Evolutionary conservation across 805 yeast species (phyloP), one percentile per base, ranked within the genome.

Genomic region (Kodamaea nitidulidarum): DNA sequence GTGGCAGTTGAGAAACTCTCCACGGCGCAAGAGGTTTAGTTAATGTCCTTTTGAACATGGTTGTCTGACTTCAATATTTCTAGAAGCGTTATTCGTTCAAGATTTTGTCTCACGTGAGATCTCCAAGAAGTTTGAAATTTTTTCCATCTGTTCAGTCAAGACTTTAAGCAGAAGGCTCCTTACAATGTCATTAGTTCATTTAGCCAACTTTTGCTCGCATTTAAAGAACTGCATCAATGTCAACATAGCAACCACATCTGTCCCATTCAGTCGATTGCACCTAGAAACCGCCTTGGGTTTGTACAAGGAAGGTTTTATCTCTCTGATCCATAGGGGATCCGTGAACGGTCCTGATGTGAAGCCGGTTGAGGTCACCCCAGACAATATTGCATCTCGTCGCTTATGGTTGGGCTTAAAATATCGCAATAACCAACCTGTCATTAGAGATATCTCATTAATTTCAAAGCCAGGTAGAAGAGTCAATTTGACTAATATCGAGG

Each of bases 371-470:
- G 84, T 80, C 15, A 88, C 98, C 0, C 88, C 84, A 24, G 95
- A 86, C 56, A 90, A 91, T 56, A 78, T 93, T 21, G 63, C 95
- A 14, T 75, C 90, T 1, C 79, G 98, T 55, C 75, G 95, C 50
- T 72, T 93, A 36, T 93, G 98, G 98, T 61, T 93, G 15, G 95
- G 90, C 2, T 69, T 93, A 58, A 93, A 93, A 60, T 93, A 93
- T 61, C 78, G 91, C 55, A 78, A 87, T 47, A 78, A 82, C 54
- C 69, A 72, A 49, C 83, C 96, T 0, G 95, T 93, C 12, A 70
- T 93, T 46, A 73, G 79, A 48, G 74, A 78, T 40, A 76, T 88
- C 51, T 71, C 76, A 21, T 70, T 91, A 50, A 78, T 93, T 21
- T 83, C 93, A 32, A 88, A 84, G 54, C 98, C 98, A 28, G 86